Conservation (phyloP, 1,284 basidiomycete genomes). For the Cutaneotrichosporon spelunceum region DNA sequence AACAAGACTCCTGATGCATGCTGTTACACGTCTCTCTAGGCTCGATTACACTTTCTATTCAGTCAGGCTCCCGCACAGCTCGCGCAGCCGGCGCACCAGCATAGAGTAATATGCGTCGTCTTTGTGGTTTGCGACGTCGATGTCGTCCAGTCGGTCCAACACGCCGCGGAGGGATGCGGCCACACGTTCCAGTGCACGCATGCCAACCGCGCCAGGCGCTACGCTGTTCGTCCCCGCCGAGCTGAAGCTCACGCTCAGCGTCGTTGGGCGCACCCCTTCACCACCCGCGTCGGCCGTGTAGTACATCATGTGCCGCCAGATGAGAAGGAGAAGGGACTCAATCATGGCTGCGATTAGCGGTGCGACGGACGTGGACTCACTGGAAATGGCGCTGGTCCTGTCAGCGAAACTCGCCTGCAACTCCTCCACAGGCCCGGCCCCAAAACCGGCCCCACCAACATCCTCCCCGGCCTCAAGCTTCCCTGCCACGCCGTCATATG, state of each 20-base stretch:
- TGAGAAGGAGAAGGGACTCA: conserved; percentile 76
- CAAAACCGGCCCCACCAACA: conserved; percentile 16
- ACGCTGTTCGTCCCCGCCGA: conserved; percentile 21
- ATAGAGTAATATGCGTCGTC: conserved; percentile 44
- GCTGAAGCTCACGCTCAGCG: conserved; percentile 33
- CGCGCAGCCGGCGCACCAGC: conserved; percentile 44
- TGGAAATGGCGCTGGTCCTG: conserved; percentile 17
- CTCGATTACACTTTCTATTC: conserved; percentile 7
- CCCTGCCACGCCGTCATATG: conserved; percentile 36
- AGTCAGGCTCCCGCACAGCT: conserved; percentile 39
- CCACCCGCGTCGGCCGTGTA: conserved; percentile 50
- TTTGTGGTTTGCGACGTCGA: conserved; percentile 37
- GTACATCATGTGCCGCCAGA: conserved; percentile 76
- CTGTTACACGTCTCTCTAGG: not conserved
- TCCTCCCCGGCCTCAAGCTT: conserved; percentile 30
- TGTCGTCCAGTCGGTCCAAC: conserved; percentile 46
- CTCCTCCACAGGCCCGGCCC: conserved; percentile 18
- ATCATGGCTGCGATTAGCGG: conserved; percentile 58
- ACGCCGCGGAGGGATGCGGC: conserved; percentile 42
- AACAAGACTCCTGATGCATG: not conserved
- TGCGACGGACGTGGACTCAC: not conserved
- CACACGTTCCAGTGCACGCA: conserved; percentile 39
- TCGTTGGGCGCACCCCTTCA: conserved; percentile 32
- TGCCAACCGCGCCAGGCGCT: conserved; percentile 14
- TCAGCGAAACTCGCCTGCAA: conserved; percentile 17